Evolutionary conservation across 768 basidiomycete species (phyloP).

Genomic region (Russula olivacea): DNA sequence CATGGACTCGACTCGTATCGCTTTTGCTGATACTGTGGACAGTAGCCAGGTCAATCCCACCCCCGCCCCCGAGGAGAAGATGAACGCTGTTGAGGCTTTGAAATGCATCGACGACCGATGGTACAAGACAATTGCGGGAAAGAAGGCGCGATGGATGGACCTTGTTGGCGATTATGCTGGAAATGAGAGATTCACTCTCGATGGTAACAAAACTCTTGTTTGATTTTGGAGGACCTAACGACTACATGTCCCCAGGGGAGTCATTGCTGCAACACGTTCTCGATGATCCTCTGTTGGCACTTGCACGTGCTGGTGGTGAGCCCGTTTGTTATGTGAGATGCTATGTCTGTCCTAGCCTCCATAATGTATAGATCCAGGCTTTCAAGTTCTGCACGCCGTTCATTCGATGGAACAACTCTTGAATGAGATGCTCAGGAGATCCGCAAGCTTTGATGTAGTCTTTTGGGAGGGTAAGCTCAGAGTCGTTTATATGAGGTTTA

Average conservation of each 20-base stretch:
- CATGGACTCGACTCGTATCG: not conserved
- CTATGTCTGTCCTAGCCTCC: not conserved
- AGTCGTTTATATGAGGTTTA: not conserved
- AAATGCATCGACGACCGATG: conserved; percentile 35
- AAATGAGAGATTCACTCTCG: conserved; percentile 56
- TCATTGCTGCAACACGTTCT: conserved; percentile 54
- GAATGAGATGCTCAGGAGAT: conserved; percentile 43
- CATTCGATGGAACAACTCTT: conserved; percentile 49
- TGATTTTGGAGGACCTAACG: not conserved
- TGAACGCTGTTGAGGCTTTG: conserved; percentile 27
- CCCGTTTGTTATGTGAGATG: not conserved
- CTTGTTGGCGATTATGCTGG: conserved; percentile 68
- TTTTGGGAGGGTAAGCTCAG: conserved; percentile 50
- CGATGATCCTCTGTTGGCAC: conserved; percentile 53
- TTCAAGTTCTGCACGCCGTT: conserved; percentile 60
- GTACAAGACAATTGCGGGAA: conserved; percentile 34
- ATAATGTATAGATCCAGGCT: conserved; percentile 40
- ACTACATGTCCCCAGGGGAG: conserved; percentile 42
- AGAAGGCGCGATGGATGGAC: conserved; percentile 56
- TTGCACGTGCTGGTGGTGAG: conserved; percentile 46
- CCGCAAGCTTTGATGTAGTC: conserved; percentile 54
- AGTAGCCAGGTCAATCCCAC: not conserved
- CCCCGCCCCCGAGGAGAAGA: not conserved
- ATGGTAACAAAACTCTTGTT: conserved; percentile 38
- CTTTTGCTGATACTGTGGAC: not conserved